Conservation (phyloP, 345 rosid species). For the Linum usitatissimum region DNA sequence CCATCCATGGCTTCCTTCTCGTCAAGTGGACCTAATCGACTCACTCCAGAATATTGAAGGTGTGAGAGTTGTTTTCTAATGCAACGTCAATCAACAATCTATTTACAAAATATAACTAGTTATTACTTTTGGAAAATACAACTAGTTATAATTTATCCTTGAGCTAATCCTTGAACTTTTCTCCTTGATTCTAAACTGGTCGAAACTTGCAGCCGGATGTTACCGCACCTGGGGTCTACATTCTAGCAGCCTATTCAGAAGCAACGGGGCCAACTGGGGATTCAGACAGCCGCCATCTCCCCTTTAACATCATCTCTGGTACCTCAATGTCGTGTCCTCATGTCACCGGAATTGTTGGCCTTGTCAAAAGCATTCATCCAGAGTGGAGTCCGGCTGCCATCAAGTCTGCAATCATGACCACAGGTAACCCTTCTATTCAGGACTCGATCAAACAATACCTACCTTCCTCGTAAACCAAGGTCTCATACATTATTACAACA, state of each 20-base stretch:
- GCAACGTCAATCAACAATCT: too few relatives aligned
- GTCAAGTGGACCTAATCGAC: background rate
- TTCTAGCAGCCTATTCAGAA: background rate
- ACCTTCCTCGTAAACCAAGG: background rate
- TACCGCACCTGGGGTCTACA: background rate
- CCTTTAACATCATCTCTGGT: background rate
- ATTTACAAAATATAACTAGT: too few relatives aligned
- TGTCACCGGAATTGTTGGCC: background rate
- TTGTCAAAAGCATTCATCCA: background rate
- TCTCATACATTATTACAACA: background rate
- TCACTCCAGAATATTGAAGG: background rate
- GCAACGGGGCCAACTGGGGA: background rate
- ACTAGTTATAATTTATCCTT: too few relatives aligned
- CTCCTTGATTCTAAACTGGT: background rate
- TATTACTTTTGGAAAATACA: background rate
- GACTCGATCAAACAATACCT: too few relatives aligned
- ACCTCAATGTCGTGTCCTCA: conserved; percentile 5
- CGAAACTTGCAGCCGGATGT: conserved; percentile 2
- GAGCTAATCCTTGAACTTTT: too few relatives aligned
- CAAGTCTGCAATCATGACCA: background rate
- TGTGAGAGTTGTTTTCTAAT: background rate
- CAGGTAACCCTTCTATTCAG: background rate
- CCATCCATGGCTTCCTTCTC: conserved; percentile 1
- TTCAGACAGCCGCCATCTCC: background rate
- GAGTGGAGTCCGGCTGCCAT: conserved; percentile 2